Conservation (phyloP, 306 rosid species). For the Neltuma alba region DNA sequence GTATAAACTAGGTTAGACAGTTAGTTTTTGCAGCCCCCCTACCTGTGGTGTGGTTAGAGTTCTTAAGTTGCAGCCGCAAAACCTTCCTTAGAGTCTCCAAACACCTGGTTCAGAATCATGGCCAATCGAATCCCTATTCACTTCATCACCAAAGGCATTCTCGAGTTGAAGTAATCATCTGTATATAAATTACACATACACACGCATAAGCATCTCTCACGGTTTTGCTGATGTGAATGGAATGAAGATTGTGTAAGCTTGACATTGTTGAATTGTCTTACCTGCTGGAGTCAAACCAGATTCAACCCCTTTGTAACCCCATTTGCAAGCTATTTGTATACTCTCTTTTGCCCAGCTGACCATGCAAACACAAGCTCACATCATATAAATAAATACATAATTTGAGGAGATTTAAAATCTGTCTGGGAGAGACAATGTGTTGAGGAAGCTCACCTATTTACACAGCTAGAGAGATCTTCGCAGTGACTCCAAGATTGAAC, state of each 20-base stretch:
- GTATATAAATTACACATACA: not conserved
- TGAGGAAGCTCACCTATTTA: constrained; percentile 51
- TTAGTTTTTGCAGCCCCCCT: not conserved
- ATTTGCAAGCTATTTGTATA: constrained; percentile 79
- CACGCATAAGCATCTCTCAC: not conserved
- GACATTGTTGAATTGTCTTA: constrained; percentile 24
- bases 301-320: constrained; percentile 81
- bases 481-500: constrained; percentile 77
- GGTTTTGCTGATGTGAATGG: no score
- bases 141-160: constrained; percentile 82
- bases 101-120: constrained; percentile 71
- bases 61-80: constrained; percentile 54
- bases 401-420: constrained; percentile 16
- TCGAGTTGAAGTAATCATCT: constrained; percentile 82
- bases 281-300: constrained; percentile 69
- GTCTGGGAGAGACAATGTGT: not conserved
- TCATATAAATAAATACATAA: not conserved
- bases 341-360: constrained; percentile 87
- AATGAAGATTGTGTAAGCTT: not conserved
- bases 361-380: constrained; percentile 21
- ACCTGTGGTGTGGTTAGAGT: not conserved
- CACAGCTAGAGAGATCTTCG: constrained; percentile 55
- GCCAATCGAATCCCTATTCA: constrained; percentile 87
- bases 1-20: constrained; percentile 22
- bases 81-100: constrained; percentile 52